A percentile compares a stretch with the other conserved stretches of the same genome.
phyloP scores from a whole-genome alignment of 306 rosid genomes.

The Vachellia pachyceras region DNA sequence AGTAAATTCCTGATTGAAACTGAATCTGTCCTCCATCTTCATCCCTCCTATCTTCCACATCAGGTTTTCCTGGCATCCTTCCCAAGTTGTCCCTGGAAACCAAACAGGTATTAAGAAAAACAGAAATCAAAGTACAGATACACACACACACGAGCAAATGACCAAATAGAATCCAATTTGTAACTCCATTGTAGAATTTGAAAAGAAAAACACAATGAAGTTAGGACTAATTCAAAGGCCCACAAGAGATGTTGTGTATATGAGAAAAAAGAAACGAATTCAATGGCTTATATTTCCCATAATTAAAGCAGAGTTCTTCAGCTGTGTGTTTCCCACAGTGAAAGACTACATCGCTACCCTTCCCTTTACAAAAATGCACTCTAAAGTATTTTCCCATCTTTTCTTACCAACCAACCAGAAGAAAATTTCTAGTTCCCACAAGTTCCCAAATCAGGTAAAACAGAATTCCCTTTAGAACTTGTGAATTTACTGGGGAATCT shows the following conservation, averaged over 20 bases:
- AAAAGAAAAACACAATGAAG: constrained; percentile 20
- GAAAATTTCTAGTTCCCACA: constrained; percentile 27
- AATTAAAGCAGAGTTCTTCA: constrained; percentile 21
- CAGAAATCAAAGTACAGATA: background rate
- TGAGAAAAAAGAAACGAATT: background rate
- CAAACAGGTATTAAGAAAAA: constrained; percentile 19
- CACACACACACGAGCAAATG: constrained; percentile 10
- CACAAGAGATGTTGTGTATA: background rate
- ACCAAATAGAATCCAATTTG: constrained; percentile 28
- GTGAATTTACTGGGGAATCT: constrained; percentile 21
- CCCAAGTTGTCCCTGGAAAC: constrained; percentile 47
- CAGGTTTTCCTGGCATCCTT: constrained; percentile 78
- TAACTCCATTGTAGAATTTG: constrained; percentile 28
- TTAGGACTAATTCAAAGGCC: background rate
- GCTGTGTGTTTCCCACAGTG: constrained; percentile 27
- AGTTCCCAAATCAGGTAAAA: background rate
- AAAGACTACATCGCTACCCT: background rate
- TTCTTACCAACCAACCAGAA: constrained; percentile 34
- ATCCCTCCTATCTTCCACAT: constrained; percentile 46
- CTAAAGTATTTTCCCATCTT: constrained; percentile 9
- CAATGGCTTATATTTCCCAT: background rate
- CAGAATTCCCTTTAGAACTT: constrained; percentile 27
- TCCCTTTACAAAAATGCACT: constrained; percentile 24
- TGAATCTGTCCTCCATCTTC: constrained; percentile 42
- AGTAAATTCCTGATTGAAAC: constrained; percentile 51